Evolutionary conservation across 1,139 yeast species (phyloP).

Genomic region (Magnusiomyces fungicola): DNA sequence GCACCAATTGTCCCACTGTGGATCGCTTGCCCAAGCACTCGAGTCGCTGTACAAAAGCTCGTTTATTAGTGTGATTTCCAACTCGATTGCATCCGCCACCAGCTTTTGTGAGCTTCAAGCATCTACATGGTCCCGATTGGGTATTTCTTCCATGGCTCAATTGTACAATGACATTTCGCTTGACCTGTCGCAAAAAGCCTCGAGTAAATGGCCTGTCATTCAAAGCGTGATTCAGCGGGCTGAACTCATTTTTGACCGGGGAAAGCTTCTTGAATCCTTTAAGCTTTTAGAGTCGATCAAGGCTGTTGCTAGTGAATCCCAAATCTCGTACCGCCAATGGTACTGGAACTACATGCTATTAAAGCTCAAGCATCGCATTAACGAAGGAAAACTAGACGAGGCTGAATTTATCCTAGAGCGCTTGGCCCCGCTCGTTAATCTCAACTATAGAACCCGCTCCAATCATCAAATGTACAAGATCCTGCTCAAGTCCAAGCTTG

Average conservation of each 20-base stretch:
- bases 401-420: constrained; percentile 18
- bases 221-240: constrained; percentile 18
- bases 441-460: constrained; percentile 15
- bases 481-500: constrained; percentile 18
- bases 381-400: constrained; percentile 16
- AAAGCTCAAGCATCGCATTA: constrained; percentile 16
- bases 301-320: constrained; percentile 14
- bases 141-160: constrained; percentile 19
- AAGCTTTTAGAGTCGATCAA: constrained; percentile 16
- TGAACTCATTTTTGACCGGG: constrained; percentile 17
- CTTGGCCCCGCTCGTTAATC: constrained; percentile 14
- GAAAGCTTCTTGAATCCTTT: constrained; percentile 17
- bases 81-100: constrained; percentile 26
- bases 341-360: constrained; percentile 19
- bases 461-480: constrained; percentile 13
- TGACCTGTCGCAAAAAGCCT: constrained; percentile 7
- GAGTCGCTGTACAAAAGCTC: constrained; percentile 51
- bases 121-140: constrained; percentile 25
- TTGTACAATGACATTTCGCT: constrained; percentile 18
- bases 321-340: constrained; percentile 22
- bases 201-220: constrained; percentile 14
- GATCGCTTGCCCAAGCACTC: constrained; percentile 38
- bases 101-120: constrained; percentile 27
- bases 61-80: constrained; percentile 41
- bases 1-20: constrained; percentile 47